Conservation (phyloP, 768 basidiomycete species). For the Cystofilobasidium bisporidii region DNA sequence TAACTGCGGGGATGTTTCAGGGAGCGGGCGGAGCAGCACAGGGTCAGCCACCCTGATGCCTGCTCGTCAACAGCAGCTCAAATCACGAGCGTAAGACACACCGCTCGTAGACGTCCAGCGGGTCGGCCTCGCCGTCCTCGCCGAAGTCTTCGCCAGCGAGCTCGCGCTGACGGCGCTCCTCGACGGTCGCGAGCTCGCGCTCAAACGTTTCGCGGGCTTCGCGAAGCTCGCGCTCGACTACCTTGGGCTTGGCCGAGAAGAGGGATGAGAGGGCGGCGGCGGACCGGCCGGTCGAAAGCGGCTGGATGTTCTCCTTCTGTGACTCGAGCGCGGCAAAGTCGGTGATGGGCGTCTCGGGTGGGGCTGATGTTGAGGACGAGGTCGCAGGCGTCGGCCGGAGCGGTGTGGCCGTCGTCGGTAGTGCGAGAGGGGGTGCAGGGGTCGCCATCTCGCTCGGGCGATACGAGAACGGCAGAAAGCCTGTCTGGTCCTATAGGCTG, state of each 20-base stretch:
- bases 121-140: slow-evolving; percentile 63
- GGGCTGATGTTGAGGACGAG: not conserved
- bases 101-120: slow-evolving; percentile 70
- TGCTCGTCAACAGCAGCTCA: too few relatives aligned
- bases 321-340: slow-evolving; percentile 44
- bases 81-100: too few relatives aligned
- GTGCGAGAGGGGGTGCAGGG: not conserved
- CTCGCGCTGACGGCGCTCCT: slow-evolving; percentile 35
- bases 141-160: slow-evolving; percentile 34
- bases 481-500: too few relatives aligned
- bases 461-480: not conserved
- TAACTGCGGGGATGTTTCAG: too few relatives aligned
- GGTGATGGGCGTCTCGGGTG: slow-evolving; percentile 36
- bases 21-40: too few relatives aligned
- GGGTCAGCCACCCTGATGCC: too few relatives aligned
- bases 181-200: slow-evolving; percentile 40
- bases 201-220: slow-evolving; percentile 41
- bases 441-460: not conserved
- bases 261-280: slow-evolving; percentile 43
- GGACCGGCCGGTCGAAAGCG: slow-evolving; percentile 43
- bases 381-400: not conserved
- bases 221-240: slow-evolving; percentile 51
- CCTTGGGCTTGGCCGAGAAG: slow-evolving; percentile 48
- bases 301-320: slow-evolving; percentile 47
- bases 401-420: not conserved